A percentile compares a stretch with the other conserved stretches of the same genome.
phyloP scores from a whole-genome alignment of 2,329 filamentous ascomycete genomes.

The Cladorrhinum sp. region DNA sequence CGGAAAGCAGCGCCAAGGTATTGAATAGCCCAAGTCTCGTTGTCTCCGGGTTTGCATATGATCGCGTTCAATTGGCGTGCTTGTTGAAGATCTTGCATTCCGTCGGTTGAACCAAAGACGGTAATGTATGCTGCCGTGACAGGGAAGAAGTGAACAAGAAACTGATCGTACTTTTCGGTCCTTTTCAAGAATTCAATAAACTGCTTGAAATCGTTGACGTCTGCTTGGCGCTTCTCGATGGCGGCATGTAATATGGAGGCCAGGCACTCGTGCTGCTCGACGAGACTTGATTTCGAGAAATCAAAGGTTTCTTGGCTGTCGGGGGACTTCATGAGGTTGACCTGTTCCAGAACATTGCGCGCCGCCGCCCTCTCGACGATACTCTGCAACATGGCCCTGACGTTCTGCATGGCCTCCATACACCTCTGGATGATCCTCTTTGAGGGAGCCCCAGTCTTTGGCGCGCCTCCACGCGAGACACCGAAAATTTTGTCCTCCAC shows the following conservation, averaged over 20 bases:
- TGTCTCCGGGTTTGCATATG: slow-evolving; percentile 64
- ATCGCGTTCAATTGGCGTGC: slow-evolving; percentile 67
- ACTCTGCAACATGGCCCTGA: slow-evolving; percentile 72
- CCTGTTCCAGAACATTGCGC: slow-evolving; percentile 69
- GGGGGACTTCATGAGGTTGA: slow-evolving; percentile 45
- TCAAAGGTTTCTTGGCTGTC: slow-evolving; percentile 76
- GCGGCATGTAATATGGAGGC: slow-evolving; percentile 76
- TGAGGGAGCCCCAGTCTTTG: slow-evolving; percentile 41
- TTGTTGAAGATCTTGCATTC: slow-evolving; percentile 62
- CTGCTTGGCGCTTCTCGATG: slow-evolving; percentile 71
- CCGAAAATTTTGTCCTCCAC: slow-evolving; percentile 57
- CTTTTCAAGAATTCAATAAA: slow-evolving; percentile 67
- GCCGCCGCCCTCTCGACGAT: slow-evolving; percentile 75
- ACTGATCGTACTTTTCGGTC: slow-evolving; percentile 71
- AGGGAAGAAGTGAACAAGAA: slow-evolving; percentile 77
- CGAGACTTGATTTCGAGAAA: slow-evolving; percentile 74
- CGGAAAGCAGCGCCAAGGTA: slow-evolving; percentile 76
- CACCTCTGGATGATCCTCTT: slow-evolving; percentile 71
- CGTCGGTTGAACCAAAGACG: slow-evolving; percentile 74
- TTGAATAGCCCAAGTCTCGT: slow-evolving; percentile 67
- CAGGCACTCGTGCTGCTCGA: slow-evolving; percentile 85
- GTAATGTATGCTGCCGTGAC: slow-evolving; percentile 73
- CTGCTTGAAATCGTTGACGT: slow-evolving; percentile 67
- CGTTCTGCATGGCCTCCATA: slow-evolving; percentile 69
- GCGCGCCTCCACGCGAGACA: slow-evolving; percentile 40